Evolutionary conservation across 2,329 filamentous ascomycete genomes (phyloP), one percentile per base, ranked within the genome.

Genomic region (Endoconidiophora laricicola): DNA sequence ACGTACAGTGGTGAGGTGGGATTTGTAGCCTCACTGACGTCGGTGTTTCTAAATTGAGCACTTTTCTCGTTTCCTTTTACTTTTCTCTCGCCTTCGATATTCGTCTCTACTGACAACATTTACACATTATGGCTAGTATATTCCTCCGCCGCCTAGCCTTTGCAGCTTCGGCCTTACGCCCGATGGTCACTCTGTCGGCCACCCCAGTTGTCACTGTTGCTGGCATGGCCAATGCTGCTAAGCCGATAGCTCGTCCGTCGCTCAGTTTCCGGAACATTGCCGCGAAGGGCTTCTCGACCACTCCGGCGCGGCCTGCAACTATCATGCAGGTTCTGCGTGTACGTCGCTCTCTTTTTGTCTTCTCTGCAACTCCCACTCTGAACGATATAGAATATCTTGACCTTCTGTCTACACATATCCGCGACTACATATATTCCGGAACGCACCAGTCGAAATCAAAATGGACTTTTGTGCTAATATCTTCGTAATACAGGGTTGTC

Each of bases 251-350:
- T 24, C 42, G 36, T 2, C 23, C 33, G 4, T 52, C 42, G 3
- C 23, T 43, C 36, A 36, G 40, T 16, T 16, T 49, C 20, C 42
- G 46, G 26, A 29, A 10, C 16, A 38, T 46, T 18, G 37, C 46
- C 18, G 38, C 46, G 7, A 50, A 37, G 29, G 33, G 67, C 55
- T 80, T 81, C 65, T 73, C 74, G n/a, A 72, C 71, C 36, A 76
- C 80, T 0, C 66, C 76, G 0, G 59, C 68, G 26, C 69, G 67
- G 51, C 66, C 68, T 56, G 77, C 81, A 49, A 87, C 83, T 6
- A 72, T 83, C 58, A 86, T 81, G 67, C 83, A 87, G 64, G 78
- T 86, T 52, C 70, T 82, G 16, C 73, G 75, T 55, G 69, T 71
- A 61, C 54, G 66, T 59, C 16, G 20, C 9, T n/a, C 12, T 12